Conservation (phyloP, 345 rosid species). For the Acer yangbiense region DNA sequence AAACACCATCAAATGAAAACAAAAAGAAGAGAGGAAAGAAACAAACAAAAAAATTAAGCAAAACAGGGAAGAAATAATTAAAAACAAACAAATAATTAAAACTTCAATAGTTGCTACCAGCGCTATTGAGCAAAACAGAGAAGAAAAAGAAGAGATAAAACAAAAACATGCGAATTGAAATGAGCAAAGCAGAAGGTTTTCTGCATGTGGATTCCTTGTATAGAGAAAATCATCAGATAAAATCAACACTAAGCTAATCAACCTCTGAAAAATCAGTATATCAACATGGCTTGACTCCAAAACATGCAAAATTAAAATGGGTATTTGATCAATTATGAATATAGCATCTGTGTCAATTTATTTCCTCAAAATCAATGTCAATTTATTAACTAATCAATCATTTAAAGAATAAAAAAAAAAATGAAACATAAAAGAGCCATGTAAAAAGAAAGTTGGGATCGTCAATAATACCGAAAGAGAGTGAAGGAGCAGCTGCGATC, state of each 20-base stretch:
- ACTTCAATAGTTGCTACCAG: not conserved
- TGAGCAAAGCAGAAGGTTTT: not conserved
- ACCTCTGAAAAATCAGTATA: not conserved
- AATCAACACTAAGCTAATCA: not conserved
- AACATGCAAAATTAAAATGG: constrained; percentile 11
- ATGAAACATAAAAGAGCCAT: not conserved
- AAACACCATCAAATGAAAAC: constrained; percentile 18
- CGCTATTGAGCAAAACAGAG: not conserved
- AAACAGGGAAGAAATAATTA: not conserved
- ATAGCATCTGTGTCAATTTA: not conserved
- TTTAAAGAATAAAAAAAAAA: not conserved
- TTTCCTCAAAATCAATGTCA: not conserved
- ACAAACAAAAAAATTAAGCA: no score
- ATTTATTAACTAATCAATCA: not conserved
- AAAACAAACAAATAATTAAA: not conserved
- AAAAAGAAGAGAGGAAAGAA: no score
- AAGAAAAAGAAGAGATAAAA: no score
- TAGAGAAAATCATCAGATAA: not conserved
- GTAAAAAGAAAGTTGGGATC: no score
- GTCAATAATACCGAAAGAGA: constrained; percentile 38
- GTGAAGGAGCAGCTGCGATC: constrained; percentile 73
- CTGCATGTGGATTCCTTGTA: not conserved
- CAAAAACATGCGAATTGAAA: no score
- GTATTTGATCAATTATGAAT: not conserved
- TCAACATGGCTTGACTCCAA: not conserved